Base-by-base conservation (phyloP, 352 stramenopile genomes). In the Globisporangium megalacanthum region DNA sequence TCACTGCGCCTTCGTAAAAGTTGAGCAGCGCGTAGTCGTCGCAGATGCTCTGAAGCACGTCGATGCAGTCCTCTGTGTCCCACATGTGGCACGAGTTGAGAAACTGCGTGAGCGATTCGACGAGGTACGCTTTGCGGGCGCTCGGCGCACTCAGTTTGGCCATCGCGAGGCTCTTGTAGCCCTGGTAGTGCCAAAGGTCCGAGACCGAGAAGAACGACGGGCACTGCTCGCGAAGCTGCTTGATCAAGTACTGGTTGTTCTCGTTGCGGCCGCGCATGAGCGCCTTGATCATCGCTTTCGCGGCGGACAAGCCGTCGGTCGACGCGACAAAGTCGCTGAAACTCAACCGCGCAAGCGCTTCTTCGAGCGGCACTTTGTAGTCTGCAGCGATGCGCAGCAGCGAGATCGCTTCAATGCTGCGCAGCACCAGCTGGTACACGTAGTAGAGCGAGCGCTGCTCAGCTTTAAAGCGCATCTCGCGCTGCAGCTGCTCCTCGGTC, bases 1-100 rank as follows among this genome's bases (percentile, higher is more conserved):
- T 92, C 44, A 94, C 85, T 4, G 89, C 80, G n/a, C 85, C 85
- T 69, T 94, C 83, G 61, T 93, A 92, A 52, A 78, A 94, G 36
- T 88, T 76, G 11, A 94, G 64, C 36, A 87, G 49, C 29, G 77
- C 79, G 62, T 92, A 92, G 61, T 91, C 80, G 31, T 91, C 79
- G 52, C 85, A 94, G 31, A 92, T 92, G 0, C 68, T 67, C 54
- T 92, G 80, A 1, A 94, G 65, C 17, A 92, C 85, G 8, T 83
- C 77, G 29, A 94, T 54, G 33, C 79, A 88, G 49, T 90, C 81
- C 39, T 83, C 79, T 4, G 83, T 88, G 50, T 92, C 80, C 85
- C 85, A 94, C 77, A 90, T 89, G 60, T 94, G 76, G 58, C 82
- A 90, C 22, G 85, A 84, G 22, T 86, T 86, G 44, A 89, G 60